Conservation (phyloP, 139 green algal genomes). For the Ostreobium quekettii region DNA sequence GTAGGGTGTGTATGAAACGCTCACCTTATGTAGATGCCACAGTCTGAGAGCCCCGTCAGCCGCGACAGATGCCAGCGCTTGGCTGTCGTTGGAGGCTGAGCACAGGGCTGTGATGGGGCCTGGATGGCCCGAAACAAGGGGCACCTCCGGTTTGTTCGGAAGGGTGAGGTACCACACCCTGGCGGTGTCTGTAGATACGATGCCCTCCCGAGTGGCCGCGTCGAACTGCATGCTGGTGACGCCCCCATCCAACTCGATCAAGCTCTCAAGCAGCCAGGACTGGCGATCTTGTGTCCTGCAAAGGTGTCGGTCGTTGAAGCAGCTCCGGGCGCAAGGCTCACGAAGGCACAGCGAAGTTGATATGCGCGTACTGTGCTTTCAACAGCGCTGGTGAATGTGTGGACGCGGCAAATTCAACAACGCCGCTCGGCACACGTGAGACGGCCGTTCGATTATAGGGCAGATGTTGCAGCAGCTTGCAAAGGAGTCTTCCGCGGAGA, state of each 20-base stretch:
- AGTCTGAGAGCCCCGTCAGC: neutral
- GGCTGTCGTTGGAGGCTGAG: neutral
- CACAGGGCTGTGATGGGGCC: neutral
- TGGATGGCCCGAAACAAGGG: neutral
- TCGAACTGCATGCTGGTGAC: neutral
- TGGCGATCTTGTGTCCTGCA: no score
- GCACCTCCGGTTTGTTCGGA: neutral
- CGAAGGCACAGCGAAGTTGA: no score
- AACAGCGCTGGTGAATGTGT: no score
- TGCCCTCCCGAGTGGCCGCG: neutral
- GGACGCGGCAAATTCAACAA: no score
- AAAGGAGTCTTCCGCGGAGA: no score
- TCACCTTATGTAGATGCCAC: neutral
- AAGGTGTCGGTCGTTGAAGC: no score
- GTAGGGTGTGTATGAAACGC: no score
- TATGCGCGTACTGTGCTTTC: no score
- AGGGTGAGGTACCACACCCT: neutral
- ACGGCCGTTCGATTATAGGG: no score
- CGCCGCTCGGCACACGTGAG: no score
- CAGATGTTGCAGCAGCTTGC: no score
- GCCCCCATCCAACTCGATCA: neutral
- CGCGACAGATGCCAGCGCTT: neutral
- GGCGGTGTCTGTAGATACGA: neutral
- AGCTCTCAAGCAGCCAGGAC: neutral
- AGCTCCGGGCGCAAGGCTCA: no score